Conservation (phyloP, 116 monocot species). For the Phalaenopsis hybrid region DNA sequence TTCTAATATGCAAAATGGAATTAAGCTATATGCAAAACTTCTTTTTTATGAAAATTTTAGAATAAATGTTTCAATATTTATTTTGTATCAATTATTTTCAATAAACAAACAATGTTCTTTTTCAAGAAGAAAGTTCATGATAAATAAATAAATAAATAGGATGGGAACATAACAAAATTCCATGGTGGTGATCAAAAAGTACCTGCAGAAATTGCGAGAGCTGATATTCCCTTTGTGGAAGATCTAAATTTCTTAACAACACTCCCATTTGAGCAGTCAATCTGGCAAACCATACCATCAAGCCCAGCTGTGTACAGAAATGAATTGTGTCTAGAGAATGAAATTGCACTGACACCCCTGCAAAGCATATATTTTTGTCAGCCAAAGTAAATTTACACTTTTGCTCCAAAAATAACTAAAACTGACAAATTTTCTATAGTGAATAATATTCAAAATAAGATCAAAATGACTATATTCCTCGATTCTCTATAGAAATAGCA, state of each 20-base stretch:
- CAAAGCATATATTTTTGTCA: neutral
- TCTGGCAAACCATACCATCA: slow-evolving; percentile 87
- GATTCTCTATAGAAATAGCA: neutral
- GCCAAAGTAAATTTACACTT: neutral
- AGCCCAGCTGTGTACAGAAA: slow-evolving; percentile 63
- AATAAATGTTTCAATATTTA: neutral
- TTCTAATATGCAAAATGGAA: too few relatives aligned
- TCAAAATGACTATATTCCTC: neutral
- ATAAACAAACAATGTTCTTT: neutral
- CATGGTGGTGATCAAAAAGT: slow-evolving; percentile 8
- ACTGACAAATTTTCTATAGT: neutral
- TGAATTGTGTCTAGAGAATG: slow-evolving; percentile 35
- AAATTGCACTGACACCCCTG: slow-evolving; percentile 84
- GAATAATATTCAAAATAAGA: neutral
- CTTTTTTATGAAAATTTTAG: too few relatives aligned
- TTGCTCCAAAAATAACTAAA: neutral
- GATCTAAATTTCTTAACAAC: slow-evolving; percentile 50
- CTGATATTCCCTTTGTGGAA: slow-evolving; percentile 66
- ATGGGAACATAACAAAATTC: neutral
- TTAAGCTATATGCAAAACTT: too few relatives aligned
- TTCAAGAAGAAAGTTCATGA: neutral
- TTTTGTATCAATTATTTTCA: neutral
- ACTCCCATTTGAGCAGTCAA: slow-evolving; percentile 53
- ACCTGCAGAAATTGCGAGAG: slow-evolving; percentile 80
- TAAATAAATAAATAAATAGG: neutral